These are phyloP conservation scores for Sporisorium sorghi DNA, from an alignment of 1,284 basidiomycete genomes.

Conservation along the genomic window DNA sequence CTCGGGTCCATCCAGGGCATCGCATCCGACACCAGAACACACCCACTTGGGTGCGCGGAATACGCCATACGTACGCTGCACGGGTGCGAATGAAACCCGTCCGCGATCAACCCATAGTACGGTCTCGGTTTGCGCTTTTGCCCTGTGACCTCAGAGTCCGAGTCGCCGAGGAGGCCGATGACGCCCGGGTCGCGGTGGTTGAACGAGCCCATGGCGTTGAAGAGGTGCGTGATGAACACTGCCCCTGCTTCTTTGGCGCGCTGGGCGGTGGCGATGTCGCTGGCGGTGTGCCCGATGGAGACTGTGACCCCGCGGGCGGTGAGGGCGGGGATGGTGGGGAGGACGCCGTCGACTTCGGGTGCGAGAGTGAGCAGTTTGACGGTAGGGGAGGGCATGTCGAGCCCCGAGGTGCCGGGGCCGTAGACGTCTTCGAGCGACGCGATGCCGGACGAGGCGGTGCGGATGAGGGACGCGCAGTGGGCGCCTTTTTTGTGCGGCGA, in stretches of 20 bases:
- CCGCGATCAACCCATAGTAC: slow-evolving; percentile 86
- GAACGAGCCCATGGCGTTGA: slow-evolving; percentile 90
- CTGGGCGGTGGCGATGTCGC: slow-evolving; percentile 77
- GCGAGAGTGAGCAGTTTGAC: slow-evolving; percentile 87
- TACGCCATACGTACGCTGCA: slow-evolving; percentile 89
- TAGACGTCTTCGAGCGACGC: slow-evolving; percentile 31
- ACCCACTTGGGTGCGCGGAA: slow-evolving; percentile 82
- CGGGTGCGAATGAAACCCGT: slow-evolving; percentile 89
- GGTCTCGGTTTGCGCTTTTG: slow-evolving; percentile 68
- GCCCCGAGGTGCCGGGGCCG: slow-evolving; percentile 59
- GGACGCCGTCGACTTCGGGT: slow-evolving; percentile 84
- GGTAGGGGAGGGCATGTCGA: slow-evolving; percentile 70
- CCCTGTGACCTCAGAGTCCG: slow-evolving; percentile 16
- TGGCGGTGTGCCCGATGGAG: slow-evolving; percentile 85
- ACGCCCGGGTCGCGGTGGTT: slow-evolving; percentile 76
- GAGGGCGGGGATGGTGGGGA: slow-evolving; percentile 77
- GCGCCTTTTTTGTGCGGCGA: slow-evolving; percentile 80
- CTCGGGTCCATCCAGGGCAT: slow-evolving; percentile 88
- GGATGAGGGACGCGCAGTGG: slow-evolving; percentile 79
- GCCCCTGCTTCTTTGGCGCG: slow-evolving; percentile 79
- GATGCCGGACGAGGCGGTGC: slow-evolving; percentile 69
- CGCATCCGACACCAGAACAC: slow-evolving; percentile 87
- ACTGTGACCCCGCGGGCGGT: slow-evolving; percentile 79
- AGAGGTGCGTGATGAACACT: slow-evolving; percentile 86
- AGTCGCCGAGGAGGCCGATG: slow-evolving; percentile 85